A percentile compares a stretch with the other conserved stretches of the same genome.
These are phyloP conservation scores for Ceratocystis smalleyi DNA, from an alignment of 2,329 filamentous ascomycete species.

Conservation along the genomic window DNA sequence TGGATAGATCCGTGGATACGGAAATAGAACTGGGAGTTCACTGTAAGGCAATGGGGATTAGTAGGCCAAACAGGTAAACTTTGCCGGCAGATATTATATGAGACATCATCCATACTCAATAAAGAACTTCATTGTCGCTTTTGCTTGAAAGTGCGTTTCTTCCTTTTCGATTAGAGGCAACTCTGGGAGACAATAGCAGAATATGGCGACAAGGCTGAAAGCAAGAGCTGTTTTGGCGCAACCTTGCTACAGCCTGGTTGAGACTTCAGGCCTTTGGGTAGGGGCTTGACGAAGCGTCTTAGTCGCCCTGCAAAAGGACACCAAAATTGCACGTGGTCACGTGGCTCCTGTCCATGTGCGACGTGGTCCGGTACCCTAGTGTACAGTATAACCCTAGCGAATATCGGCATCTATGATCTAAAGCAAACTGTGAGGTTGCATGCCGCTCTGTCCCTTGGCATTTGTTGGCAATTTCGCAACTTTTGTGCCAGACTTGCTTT, in stretches of 20 bases:
- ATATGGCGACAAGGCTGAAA: slow-evolving; percentile 10
- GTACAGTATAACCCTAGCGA: neutral
- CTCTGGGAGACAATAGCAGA: neutral
- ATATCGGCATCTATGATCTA: neutral
- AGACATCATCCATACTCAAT: slow-evolving; percentile 29
- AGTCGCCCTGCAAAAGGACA: neutral
- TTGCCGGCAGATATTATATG: neutral
- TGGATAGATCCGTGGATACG: slow-evolving; percentile 44
- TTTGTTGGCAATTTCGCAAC: no score
- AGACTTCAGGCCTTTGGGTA: neutral
- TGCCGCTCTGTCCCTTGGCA: neutral
- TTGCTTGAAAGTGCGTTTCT: neutral
- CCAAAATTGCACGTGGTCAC: slow-evolving; percentile 3
- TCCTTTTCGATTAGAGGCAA: neutral
- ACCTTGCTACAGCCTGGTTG: slow-evolving; percentile 8
- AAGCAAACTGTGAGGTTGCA: neutral
- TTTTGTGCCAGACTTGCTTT: no score
- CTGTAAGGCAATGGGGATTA: slow-evolving; percentile 22
- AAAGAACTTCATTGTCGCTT: slow-evolving; percentile 35
- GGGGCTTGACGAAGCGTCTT: neutral
- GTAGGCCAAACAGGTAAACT: neutral
- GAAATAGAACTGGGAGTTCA: slow-evolving; percentile 42
- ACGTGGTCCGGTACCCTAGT: neutral
- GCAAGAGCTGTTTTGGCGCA: neutral
- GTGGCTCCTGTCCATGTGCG: neutral